Evolutionary conservation across 2,329 filamentous ascomycete species (phyloP).

Genomic region (Leptographium lundbergii): DNA sequence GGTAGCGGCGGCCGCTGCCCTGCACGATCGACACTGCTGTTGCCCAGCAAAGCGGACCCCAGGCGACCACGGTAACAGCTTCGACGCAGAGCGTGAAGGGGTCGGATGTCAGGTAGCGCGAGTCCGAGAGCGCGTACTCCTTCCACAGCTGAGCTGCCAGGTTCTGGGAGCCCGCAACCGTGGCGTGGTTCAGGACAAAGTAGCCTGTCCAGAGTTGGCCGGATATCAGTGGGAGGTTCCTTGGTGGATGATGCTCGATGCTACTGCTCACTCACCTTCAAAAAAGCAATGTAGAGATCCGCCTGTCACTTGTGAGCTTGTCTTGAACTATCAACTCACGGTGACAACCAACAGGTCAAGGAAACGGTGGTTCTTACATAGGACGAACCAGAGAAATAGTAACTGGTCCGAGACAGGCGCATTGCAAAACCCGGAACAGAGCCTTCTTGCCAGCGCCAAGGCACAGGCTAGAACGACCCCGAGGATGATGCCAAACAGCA

Average conservation of each 20-base stretch:
- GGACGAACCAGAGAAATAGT: slow-evolving; percentile 38
- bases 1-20: slow-evolving; percentile 26
- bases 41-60: slow-evolving; percentile 46
- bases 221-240: not conserved
- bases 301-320: slow-evolving; percentile 24
- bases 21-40: slow-evolving; percentile 32
- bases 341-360: not conserved
- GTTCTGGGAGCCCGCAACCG: slow-evolving; percentile 54
- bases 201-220: slow-evolving; percentile 39
- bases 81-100: slow-evolving; percentile 82
- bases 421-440: slow-evolving; percentile 10
- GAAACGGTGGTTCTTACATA: slow-evolving; percentile 29
- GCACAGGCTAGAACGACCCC: slow-evolving; percentile 22
- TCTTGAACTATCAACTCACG: not conserved
- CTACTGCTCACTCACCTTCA: slow-evolving; percentile 43
- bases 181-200: slow-evolving; percentile 57
- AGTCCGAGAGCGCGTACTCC: slow-evolving; percentile 80
- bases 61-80: slow-evolving; percentile 57
- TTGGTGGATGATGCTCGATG: not conserved
- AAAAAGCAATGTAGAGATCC: slow-evolving; percentile 68
- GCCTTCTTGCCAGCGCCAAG: slow-evolving; percentile 15
- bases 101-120: slow-evolving; percentile 70
- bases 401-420: slow-evolving; percentile 27
- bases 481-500: slow-evolving; percentile 24
- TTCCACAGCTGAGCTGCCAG: slow-evolving; percentile 85